Percentiles rank a stretch among this genome's conserved stretches.
Evolutionary conservation across 179 eudicot species (phyloP).

Genomic region (Silene coronaria): DNA sequence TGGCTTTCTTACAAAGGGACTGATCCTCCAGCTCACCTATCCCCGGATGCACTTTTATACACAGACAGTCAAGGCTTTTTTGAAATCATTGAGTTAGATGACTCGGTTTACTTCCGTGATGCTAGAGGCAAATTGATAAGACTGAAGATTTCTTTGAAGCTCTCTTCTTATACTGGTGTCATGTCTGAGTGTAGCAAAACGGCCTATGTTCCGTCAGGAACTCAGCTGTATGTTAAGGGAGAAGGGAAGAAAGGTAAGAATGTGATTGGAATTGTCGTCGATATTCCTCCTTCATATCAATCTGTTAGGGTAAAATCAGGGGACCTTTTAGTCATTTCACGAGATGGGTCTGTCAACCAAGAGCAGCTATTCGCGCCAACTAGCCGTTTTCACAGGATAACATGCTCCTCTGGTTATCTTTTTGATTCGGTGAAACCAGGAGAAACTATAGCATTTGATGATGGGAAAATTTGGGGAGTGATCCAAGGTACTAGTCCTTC

Average conservation of each 20-base stretch:
- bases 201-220: conserved; percentile 10
- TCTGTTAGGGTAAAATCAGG: conserved; percentile 44
- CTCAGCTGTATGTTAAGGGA: conserved; percentile 26
- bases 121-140: conserved; percentile 42
- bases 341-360: conserved; percentile 4
- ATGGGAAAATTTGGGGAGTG: conserved; percentile 19
- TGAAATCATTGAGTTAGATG: conserved; percentile 33
- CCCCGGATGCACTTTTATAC: conserved; percentile 36
- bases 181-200: conserved; percentile 15
- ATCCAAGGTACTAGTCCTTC: conserved; percentile 15
- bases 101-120: conserved; percentile 38
- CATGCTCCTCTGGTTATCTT: conserved; percentile 15
- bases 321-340: conserved; percentile 32
- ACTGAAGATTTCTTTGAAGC: conserved; percentile 27
- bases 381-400: conserved; percentile 13
- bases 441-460: conserved; percentile 18
- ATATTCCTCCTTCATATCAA: conserved; percentile 39
- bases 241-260: conserved; percentile 22
- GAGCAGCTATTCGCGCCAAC: conserved; percentile 1
- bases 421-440: conserved; percentile 15
- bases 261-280: conserved; percentile 31
- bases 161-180: conserved; percentile 18
- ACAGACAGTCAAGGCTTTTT: conserved; percentile 36
- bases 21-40: conserved; percentile 41
- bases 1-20: conserved; percentile 41